Percentiles rank a stretch among this genome's conserved stretches.
Conservation (phyloP, 805 yeast genomes). For the Torulaspora microellipsoides region DNA sequence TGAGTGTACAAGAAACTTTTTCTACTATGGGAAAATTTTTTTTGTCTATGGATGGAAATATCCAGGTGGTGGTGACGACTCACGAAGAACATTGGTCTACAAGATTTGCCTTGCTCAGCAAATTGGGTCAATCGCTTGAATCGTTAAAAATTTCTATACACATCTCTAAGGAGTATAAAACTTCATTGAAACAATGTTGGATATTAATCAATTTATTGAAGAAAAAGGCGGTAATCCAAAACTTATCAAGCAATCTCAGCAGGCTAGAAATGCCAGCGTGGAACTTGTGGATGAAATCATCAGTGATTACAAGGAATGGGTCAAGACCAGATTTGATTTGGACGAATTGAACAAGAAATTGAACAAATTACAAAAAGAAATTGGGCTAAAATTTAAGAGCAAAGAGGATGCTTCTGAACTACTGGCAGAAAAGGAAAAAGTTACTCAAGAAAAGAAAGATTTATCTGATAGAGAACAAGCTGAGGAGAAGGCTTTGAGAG, state of each 20-base stretch:
- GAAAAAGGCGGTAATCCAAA: slow-evolving; percentile 98
- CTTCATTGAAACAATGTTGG: slow-evolving; percentile 58
- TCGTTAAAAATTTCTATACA: no score
- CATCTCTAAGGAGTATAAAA: no score
- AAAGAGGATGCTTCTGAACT: slow-evolving; percentile 91
- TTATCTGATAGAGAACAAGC: slow-evolving; percentile 66
- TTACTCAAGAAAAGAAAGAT: slow-evolving; percentile 64
- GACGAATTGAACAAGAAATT: slow-evolving; percentile 86
- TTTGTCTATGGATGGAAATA: background rate
- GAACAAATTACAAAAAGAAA: slow-evolving; percentile 87
- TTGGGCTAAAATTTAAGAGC: slow-evolving; percentile 87
- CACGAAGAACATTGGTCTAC: background rate
- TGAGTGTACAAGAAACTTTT: background rate
- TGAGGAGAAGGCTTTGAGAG: slow-evolving; percentile 69
- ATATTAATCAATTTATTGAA: slow-evolving; percentile 83
- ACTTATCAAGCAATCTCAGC: slow-evolving; percentile 78
- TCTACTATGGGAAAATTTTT: slow-evolving; percentile 8
- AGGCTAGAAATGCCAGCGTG: slow-evolving; percentile 90
- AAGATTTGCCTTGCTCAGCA: no score
- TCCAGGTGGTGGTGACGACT: no score
- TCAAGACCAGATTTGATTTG: slow-evolving; percentile 78
- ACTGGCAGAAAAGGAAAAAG: slow-evolving; percentile 71
- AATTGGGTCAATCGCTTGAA: no score
- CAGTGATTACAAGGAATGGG: slow-evolving; percentile 88
- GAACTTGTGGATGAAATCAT: slow-evolving; percentile 96